Conservation (phyloP, 257 asterid species). For the Anisodus acutangulus region DNA sequence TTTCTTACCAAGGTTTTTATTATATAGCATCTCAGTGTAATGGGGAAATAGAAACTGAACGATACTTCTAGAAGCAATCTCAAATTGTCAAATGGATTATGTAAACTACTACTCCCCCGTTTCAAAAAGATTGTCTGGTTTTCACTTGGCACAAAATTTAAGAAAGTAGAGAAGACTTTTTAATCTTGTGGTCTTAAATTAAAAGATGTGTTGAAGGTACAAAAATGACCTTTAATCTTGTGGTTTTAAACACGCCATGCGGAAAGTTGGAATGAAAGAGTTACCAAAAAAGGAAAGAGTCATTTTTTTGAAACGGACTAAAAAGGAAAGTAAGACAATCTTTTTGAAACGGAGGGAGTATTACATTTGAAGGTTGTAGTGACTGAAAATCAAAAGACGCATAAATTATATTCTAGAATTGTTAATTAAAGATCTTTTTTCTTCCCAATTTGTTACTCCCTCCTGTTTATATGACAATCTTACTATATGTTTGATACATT, state of each 20-base stretch:
- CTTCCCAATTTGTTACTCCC: not conserved
- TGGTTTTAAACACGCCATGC: too few relatives aligned
- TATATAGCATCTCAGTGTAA: not conserved
- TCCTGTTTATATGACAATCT: not conserved
- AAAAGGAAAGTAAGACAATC: too few relatives aligned
- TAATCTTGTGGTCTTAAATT: too few relatives aligned
- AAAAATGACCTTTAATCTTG: too few relatives aligned
- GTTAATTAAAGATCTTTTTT: not conserved
- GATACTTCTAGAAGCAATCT: not conserved
- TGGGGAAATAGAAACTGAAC: not conserved
- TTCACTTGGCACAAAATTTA: too few relatives aligned
- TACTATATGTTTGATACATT: not conserved
- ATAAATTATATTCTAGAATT: not conserved
- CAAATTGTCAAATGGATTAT: not conserved
- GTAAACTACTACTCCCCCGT: not conserved
- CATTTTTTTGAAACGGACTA: too few relatives aligned
- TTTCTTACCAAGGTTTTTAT: not conserved
- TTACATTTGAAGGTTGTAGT: not conserved
- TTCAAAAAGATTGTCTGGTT: too few relatives aligned
- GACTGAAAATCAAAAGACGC: constrained; percentile 1
- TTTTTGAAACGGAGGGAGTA: not conserved
- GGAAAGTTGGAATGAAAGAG: too few relatives aligned
- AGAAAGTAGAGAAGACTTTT: too few relatives aligned
- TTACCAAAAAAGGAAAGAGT: too few relatives aligned
- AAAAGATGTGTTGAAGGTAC: too few relatives aligned